Base-by-base conservation (phyloP, 768 basidiomycete species). In the Bullera alba region DNA sequence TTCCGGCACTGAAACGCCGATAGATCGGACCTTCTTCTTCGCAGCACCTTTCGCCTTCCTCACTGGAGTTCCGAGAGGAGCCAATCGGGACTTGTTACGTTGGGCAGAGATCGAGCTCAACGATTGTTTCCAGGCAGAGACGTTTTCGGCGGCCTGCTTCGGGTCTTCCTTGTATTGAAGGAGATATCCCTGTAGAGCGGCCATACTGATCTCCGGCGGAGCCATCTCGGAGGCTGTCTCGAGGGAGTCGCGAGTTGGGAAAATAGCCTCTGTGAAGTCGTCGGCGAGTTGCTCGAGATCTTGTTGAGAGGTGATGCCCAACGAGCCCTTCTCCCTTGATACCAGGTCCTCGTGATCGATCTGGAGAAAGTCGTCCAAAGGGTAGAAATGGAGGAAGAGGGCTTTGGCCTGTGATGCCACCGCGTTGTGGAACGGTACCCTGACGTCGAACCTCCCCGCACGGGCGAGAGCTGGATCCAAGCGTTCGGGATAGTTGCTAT, bases 381-480 rank as follows among this genome's bases (percentile, higher is more conserved):
- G 69, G 49, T 63, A 67, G 47, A 69, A 71, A 38, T 71, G 65
- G 14, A 56, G 51, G 50, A 63, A 71, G 17, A 71, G 63, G 16
- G 54, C 59, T 38, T 53, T 47, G 2, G 65, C 65, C 51, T 71
- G 60, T 80, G 83, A 83, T 58, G 83, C 83, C 53, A 81, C 84
- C 28, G 89, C 84, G 54, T 65, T 52, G 14, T 86, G 83, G 77
- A 92, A 92, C 70, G 89, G 86, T 39, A 92, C 79, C 83, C 86
- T 87, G 6, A 93, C 86, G 63, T 92, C 90, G 56, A 73, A 92
- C 83, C 69, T 50, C 16, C 90, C 90, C 4, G 90, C 87, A 46
- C 90, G 83, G n/a, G 83, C 86, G 10, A 93, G 80, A 0, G 90
- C 90, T 3, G 88, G 86, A 60, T 93, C 90, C 1, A 93, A 79